Evolutionary conservation across 2,329 filamentous ascomycete species (phyloP).

Genomic region (Thelonectria blattea): DNA sequence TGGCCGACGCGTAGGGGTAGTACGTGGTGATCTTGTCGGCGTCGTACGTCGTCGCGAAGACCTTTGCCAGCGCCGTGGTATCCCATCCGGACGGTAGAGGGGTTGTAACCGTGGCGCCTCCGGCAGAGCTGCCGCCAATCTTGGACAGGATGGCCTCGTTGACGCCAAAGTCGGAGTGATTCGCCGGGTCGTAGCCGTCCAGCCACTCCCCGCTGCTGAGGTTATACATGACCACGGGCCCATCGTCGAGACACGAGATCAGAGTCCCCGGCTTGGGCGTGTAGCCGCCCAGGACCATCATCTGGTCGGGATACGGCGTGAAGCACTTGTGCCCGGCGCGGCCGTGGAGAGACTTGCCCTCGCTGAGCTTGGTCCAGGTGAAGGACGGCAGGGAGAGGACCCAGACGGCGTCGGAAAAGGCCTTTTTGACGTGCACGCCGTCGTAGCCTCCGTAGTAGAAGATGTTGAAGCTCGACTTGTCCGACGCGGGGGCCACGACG

Average conservation of each 20-base stretch:
- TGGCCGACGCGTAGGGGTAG: constrained; percentile 62
- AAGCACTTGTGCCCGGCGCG: constrained; percentile 79
- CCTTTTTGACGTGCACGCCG: constrained; percentile 48
- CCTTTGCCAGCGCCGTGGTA: constrained; percentile 50
- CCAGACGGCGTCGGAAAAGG: constrained; percentile 74
- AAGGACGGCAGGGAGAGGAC: constrained; percentile 81
- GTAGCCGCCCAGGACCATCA: constrained; percentile 78
- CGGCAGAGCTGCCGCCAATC: constrained; percentile 70
- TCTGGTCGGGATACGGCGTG: constrained; percentile 77
- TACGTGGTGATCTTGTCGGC: constrained; percentile 62
- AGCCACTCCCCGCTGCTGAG: constrained; percentile 73
- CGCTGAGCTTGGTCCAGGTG: constrained; percentile 69
- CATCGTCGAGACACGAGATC: constrained; percentile 55
- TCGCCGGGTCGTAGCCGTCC: constrained; percentile 69
- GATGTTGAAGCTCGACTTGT: constrained; percentile 78
- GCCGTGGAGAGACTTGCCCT: constrained; percentile 57
- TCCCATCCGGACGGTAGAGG: constrained; percentile 67
- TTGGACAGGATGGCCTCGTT: constrained; percentile 66
- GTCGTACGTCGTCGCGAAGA: constrained; percentile 64
- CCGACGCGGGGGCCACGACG: constrained; percentile 73
- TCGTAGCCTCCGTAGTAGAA: constrained; percentile 84
- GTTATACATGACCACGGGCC: constrained; percentile 72
- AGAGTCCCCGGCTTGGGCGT: constrained; percentile 39
- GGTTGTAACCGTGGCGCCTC: constrained; percentile 72
- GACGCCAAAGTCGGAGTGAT: constrained; percentile 71